A percentile compares a stretch with the other conserved stretches of the same genome.
Conservation (phyloP, 2,329 filamentous ascomycete genomes). For the Microsporum ferrugineum region DNA sequence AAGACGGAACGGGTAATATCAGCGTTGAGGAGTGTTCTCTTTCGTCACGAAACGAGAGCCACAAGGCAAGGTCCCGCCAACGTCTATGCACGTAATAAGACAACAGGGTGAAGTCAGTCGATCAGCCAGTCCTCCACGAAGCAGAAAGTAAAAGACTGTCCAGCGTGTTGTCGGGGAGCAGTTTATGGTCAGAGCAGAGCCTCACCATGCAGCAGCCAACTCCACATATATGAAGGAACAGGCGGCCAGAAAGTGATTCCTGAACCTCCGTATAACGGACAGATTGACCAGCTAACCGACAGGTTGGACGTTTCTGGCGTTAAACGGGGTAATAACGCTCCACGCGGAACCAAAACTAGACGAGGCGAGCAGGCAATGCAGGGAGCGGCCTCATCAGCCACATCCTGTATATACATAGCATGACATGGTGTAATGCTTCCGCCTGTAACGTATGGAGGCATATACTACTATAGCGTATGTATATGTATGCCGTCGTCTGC, state of each 20-base stretch:
- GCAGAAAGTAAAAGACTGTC: background rate
- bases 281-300: background rate
- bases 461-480: background rate
- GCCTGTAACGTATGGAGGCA: background rate
- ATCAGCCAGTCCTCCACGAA: background rate
- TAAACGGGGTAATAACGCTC: background rate
- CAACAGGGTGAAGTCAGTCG: background rate
- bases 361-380: too few relatives aligned
- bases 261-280: background rate
- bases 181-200: background rate
- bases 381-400: background rate
- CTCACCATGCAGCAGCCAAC: background rate
- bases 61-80: background rate
- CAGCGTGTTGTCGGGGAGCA: background rate
- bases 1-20: too few relatives aligned
- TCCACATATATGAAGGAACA: background rate
- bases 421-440: too few relatives aligned
- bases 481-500: background rate
- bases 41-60: background rate
- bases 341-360: background rate
- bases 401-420: background rate
- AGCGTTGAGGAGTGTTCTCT: background rate
- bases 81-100: background rate
- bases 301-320: background rate
- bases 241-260: background rate